Conservation (phyloP, 176 grass and related monocot species). For the Oropetium thomaeum region DNA sequence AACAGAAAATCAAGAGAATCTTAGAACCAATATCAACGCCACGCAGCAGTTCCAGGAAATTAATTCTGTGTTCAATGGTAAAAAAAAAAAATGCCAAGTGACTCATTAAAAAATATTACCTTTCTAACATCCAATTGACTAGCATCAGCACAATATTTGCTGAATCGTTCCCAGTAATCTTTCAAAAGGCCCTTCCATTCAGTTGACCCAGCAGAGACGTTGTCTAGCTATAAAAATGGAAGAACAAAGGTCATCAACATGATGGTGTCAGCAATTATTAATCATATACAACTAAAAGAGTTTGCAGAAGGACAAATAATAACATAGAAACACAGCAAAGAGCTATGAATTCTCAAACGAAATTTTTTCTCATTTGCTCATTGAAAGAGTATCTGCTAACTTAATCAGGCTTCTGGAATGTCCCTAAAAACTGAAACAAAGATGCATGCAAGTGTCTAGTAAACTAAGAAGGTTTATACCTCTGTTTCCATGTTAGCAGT, state of each 20-base stretch:
- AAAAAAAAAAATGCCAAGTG: neutral
- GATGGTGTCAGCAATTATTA: constrained; percentile 5
- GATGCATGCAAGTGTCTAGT: neutral
- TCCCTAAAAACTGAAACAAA: constrained; percentile 14
- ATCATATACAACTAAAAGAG: neutral
- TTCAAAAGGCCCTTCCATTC: constrained; percentile 90
- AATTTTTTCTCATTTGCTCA: neutral
- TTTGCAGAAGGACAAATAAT: constrained; percentile 6
- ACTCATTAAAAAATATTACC: constrained; percentile 42
- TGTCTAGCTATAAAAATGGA: constrained; percentile 70
- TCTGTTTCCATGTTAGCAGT: constrained; percentile 96
- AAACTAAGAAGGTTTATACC: constrained; percentile 50
- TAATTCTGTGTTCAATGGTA: neutral
- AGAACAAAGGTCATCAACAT: constrained; percentile 30
- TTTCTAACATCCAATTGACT: constrained; percentile 56
- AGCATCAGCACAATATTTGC: constrained; percentile 68
- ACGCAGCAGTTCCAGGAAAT: neutral
- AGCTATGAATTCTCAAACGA: neutral
- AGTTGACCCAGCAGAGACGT: constrained; percentile 86
- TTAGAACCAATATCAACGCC: neutral
- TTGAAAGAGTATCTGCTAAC: neutral
- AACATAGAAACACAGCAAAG: neutral
- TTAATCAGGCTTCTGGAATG: constrained; percentile 23
- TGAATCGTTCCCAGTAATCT: constrained; percentile 91
- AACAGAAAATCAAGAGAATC: neutral